Evolutionary conservation across 2,329 filamentous ascomycete species (phyloP).

Genomic region (Aspergillus pseudotamarii): DNA sequence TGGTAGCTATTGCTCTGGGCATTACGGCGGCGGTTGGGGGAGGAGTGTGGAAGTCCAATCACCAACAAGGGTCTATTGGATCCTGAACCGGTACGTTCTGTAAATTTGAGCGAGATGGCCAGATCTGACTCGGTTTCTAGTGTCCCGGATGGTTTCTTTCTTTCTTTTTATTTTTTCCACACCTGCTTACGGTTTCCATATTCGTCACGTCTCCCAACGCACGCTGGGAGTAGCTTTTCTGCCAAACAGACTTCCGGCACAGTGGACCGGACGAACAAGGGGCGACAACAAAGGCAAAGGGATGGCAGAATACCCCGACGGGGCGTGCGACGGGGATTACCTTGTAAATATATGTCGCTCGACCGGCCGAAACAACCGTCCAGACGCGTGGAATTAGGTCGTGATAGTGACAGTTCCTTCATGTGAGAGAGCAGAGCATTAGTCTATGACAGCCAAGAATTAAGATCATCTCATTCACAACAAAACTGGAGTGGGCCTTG

Average conservation of each 20-base stretch:
- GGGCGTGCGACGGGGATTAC: background rate
- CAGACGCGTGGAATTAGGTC: background rate
- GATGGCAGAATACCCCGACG: background rate
- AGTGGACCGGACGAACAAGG: background rate
- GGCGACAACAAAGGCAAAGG: background rate
- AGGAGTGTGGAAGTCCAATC: slow-evolving; percentile 45
- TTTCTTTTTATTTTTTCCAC: background rate
- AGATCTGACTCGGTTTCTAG: background rate
- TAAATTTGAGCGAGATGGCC: too few relatives aligned
- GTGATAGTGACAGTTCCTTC: background rate
- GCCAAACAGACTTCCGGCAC: background rate
- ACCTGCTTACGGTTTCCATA: background rate
- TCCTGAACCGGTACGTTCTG: slow-evolving; percentile 17
- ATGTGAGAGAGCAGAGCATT: background rate
- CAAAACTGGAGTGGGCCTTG: background rate
- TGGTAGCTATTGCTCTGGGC: slow-evolving; percentile 50
- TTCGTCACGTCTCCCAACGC: background rate
- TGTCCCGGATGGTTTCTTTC: background rate
- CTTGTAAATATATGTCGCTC: background rate
- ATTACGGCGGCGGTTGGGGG: slow-evolving; percentile 48
- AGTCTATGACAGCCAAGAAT: background rate
- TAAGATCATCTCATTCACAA: background rate
- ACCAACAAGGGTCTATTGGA: slow-evolving; percentile 31
- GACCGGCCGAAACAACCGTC: background rate
- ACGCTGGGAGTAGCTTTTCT: background rate